Percentiles rank a stretch among this genome's conserved stretches.
phyloP scores from a whole-genome alignment of 352 stramenopile species.

The Pythium plurisporium region DNA sequence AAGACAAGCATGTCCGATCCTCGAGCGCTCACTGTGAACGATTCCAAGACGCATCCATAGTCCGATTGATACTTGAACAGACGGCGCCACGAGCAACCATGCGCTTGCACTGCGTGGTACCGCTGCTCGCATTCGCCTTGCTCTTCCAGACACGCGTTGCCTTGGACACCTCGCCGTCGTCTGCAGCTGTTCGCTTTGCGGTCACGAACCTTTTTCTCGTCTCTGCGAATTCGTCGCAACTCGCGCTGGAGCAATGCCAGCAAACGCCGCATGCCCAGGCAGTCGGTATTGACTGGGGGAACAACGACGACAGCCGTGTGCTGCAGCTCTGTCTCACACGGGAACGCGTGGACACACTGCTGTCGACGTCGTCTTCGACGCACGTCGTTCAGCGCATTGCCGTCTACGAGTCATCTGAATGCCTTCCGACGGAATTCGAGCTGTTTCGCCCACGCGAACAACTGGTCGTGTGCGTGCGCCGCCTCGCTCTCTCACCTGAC shows the following conservation, averaged over 20 bases:
- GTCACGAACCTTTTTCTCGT: conserved; percentile 17
- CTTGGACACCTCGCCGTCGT: background rate
- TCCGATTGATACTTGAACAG: too few relatives aligned
- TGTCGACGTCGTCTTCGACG: background rate
- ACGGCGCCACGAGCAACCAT: too few relatives aligned
- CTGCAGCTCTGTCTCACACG: conserved; percentile 21
- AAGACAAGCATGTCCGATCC: too few relatives aligned
- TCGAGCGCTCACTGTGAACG: too few relatives aligned
- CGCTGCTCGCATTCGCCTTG: too few relatives aligned
- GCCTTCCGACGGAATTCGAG: background rate
- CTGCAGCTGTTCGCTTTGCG: background rate
- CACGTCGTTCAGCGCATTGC: conserved; percentile 12
- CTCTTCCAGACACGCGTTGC: too few relatives aligned
- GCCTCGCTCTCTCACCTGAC: background rate
- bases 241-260: conserved; percentile 11
- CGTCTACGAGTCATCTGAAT: conserved; percentile 20
- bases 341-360: background rate
- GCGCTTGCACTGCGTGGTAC: too few relatives aligned
- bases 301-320: conserved; percentile 11
- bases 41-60: too few relatives aligned
- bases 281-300: conserved; percentile 30
- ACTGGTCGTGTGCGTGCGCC: conserved; percentile 9
- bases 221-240: background rate
- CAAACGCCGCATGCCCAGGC: conserved; percentile 6
- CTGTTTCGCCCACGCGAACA: background rate